Percentiles rank a stretch among this genome's conserved stretches.
Evolutionary conservation across 2,329 filamentous ascomycete species (phyloP).

Genomic region (Torrubiellomyces zombiae): DNA sequence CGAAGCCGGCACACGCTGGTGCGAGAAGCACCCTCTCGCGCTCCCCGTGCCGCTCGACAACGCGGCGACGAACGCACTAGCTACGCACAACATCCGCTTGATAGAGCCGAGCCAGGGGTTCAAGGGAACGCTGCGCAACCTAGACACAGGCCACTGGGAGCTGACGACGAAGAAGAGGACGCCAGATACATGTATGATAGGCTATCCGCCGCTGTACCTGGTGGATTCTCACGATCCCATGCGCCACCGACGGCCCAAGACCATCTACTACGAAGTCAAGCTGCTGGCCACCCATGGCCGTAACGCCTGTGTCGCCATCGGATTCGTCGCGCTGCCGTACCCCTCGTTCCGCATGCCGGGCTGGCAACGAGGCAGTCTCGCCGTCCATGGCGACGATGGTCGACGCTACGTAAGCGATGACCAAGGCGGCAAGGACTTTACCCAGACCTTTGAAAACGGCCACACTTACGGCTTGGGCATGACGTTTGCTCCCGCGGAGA

Average conservation of each 20-base stretch:
- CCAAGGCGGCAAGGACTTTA: conserved; percentile 57
- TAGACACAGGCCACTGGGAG: conserved; percentile 35
- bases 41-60: conserved; percentile 32
- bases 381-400: conserved; percentile 68
- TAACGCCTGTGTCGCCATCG: conserved; percentile 43
- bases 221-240: conserved; percentile 41
- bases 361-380: conserved; percentile 62
- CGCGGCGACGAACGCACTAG: conserved; percentile 28
- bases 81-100: conserved; percentile 34
- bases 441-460: conserved; percentile 41
- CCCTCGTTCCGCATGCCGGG: conserved; percentile 63
- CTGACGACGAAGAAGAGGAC: conserved; percentile 23
- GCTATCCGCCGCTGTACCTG: conserved; percentile 53
- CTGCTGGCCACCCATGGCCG: conserved; percentile 29
- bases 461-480: conserved; percentile 60
- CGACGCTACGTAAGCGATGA: conserved; percentile 59
- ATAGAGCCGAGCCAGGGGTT: conserved; percentile 33
- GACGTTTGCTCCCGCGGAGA: conserved; percentile 28
- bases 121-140: conserved; percentile 27
- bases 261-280: conserved; percentile 58
- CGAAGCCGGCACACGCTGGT: conserved; percentile 50
- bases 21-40: conserved; percentile 39
- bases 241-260: conserved; percentile 22
- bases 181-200: conserved; percentile 47
- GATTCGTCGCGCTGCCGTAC: conserved; percentile 58